Conservation (phyloP, 169 alveolate genomes). For the Cyclospora cayetanensis region DNA sequence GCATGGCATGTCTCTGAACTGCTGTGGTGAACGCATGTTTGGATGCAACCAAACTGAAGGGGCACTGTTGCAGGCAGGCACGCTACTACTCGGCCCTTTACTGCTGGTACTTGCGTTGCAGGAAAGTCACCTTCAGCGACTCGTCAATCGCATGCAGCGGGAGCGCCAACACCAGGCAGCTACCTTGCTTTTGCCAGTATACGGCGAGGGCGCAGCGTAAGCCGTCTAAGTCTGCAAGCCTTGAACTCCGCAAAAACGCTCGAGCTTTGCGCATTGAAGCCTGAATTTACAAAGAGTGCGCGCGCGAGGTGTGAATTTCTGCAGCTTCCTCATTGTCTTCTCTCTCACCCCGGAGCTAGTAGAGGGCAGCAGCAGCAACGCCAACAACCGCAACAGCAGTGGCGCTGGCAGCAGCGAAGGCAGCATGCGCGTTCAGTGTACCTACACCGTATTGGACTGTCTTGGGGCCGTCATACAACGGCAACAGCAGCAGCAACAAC, state of each 20-base stretch:
- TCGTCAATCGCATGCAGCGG: conserved; percentile 4
- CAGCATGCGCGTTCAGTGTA: neutral
- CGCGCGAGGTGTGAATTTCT: no score
- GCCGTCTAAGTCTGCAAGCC: neutral
- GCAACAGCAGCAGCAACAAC: conserved; percentile 34
- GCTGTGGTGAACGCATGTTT: no score
- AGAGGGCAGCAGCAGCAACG: neutral
- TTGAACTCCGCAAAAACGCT: no score
- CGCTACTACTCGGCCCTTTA: neutral
- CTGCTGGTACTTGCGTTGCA: conserved; percentile 22
- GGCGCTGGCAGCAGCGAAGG: neutral
- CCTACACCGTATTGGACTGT: conserved; percentile 7
- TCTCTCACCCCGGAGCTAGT: neutral
- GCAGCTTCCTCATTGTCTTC: conserved; percentile 21
- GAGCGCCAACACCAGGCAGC: neutral
- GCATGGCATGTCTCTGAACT: no score
- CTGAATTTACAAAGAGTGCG: no score
- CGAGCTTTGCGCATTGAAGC: no score
- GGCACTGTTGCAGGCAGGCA: no score
- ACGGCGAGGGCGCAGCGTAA: conserved; percentile 17
- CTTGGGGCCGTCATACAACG: conserved; percentile 4
- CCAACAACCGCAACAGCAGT: neutral
- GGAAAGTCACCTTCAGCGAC: neutral
- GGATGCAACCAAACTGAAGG: no score
- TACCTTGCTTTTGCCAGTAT: neutral